Evolutionary conservation across 2,329 filamentous ascomycete species (phyloP).

Genomic region (Fusarium sp.): DNA sequence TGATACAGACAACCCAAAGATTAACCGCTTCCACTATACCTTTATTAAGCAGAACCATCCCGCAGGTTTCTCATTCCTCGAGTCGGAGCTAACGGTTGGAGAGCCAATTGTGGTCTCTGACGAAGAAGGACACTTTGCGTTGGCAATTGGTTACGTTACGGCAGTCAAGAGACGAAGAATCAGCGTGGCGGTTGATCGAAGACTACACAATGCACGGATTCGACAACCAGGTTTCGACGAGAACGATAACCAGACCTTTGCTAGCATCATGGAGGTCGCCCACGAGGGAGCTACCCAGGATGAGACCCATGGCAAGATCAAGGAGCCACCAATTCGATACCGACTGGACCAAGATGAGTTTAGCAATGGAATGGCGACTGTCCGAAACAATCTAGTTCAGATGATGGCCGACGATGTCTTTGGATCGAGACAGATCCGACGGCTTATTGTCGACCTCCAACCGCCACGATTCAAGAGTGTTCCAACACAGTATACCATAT

Average conservation of each 20-base stretch:
- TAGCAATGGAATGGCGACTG: constrained; percentile 95
- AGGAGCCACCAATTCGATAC: constrained; percentile 73
- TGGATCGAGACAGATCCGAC: constrained; percentile 78
- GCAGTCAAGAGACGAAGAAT: constrained; percentile 81
- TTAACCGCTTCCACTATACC: constrained; percentile 90
- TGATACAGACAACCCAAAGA: constrained; percentile 78
- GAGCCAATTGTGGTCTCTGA: constrained; percentile 98
- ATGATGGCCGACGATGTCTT: constrained; percentile 86
- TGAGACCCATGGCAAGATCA: constrained; percentile 64
- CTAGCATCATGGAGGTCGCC: constrained; percentile 89
- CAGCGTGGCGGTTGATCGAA: constrained; percentile 89
- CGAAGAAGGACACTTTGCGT: constrained; percentile 92
- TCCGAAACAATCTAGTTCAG: constrained; percentile 92
- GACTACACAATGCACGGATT: constrained; percentile 86
- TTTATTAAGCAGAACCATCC: constrained; percentile 77
- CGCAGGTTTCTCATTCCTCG: constrained; percentile 83
- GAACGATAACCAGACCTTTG: constrained; percentile 84
- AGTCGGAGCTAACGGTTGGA: constrained; percentile 87
- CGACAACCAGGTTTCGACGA: constrained; percentile 82
- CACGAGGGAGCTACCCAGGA: constrained; percentile 64
- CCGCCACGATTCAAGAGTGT: constrained; percentile 78
- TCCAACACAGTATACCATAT: constrained; percentile 72
- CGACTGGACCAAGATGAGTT: constrained; percentile 98
- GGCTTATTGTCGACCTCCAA: constrained; percentile 82
- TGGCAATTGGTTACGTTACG: constrained; percentile 91